Percentiles rank a stretch among this genome's conserved stretches.
Conservation (phyloP, 2,329 filamentous ascomycete genomes). For the Ascochyta pisi region DNA sequence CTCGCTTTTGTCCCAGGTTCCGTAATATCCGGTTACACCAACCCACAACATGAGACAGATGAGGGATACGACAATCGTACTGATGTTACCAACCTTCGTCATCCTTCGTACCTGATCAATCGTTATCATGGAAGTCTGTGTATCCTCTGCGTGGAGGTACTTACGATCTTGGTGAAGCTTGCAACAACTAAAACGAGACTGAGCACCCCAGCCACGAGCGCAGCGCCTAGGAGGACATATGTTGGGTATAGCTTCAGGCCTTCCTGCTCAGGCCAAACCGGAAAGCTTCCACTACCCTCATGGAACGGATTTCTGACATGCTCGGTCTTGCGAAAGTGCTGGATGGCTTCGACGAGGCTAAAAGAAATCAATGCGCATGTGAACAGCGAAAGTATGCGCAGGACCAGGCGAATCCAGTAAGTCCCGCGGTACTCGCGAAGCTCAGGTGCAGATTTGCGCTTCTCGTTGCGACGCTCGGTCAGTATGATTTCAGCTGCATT, state of each 20-base stretch:
- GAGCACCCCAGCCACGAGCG: slow-evolving; percentile 17
- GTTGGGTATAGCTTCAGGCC: slow-evolving; percentile 26
- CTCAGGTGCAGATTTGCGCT: slow-evolving; percentile 14
- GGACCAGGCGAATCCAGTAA: slow-evolving; percentile 21
- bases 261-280: slow-evolving; percentile 24
- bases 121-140: not conserved
- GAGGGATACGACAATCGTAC: slow-evolving; percentile 22
- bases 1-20: slow-evolving; percentile 28
- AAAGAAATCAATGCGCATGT: slow-evolving; percentile 17
- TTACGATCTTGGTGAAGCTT: slow-evolving; percentile 25
- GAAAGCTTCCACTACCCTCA: slow-evolving; percentile 25
- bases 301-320: slow-evolving; percentile 21
- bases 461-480: slow-evolving; percentile 13
- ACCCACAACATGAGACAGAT: slow-evolving; percentile 26
- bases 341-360: slow-evolving; percentile 18
- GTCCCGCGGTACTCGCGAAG: slow-evolving; percentile 18
- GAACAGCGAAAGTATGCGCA: slow-evolving; percentile 21
- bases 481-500: slow-evolving; percentile 17
- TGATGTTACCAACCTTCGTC: slow-evolving; percentile 28
- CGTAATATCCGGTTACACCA: slow-evolving; percentile 26
- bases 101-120: slow-evolving; percentile 22
- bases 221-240: slow-evolving; percentile 20
- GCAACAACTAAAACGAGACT: slow-evolving; percentile 24
- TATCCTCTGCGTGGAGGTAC: not conserved
- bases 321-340: slow-evolving; percentile 18